These are phyloP conservation scores for Pyrenopolyporus hunteri DNA, from an alignment of 495 filamentous ascomycete species.

Conservation along the genomic window DNA sequence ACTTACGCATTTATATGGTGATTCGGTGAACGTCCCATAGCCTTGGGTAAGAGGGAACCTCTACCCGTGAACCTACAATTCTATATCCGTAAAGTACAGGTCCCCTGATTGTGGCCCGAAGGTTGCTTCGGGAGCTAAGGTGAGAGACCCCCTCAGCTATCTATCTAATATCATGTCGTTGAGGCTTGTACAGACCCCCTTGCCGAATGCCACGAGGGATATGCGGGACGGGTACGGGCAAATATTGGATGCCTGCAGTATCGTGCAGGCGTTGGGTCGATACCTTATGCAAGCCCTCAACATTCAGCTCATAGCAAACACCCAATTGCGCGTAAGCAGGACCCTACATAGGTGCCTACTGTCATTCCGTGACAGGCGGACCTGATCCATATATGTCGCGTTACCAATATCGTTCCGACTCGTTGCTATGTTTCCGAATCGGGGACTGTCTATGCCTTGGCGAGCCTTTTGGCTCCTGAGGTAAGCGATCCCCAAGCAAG, in stretches of 20 bases:
- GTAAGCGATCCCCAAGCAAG: not conserved
- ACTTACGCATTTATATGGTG: not conserved
- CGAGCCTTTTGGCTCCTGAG: not conserved
- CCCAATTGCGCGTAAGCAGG: not conserved
- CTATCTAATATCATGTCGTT: not conserved
- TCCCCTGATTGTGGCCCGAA: too few relatives aligned
- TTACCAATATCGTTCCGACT: not conserved
- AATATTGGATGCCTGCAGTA: constrained; percentile 24
- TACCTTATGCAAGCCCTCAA: not conserved
- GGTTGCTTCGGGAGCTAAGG: not conserved
- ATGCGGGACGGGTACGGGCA: not conserved
- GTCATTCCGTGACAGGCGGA: constrained; percentile 1
- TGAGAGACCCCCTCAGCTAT: too few relatives aligned
- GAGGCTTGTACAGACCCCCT: not conserved
- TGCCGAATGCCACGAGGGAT: constrained; percentile 8
- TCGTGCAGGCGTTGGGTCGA: constrained; percentile 7
- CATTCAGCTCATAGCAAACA: constrained; percentile 15
- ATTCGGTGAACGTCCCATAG: not conserved
- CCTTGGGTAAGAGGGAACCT: not conserved
- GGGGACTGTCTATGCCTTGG: not conserved
- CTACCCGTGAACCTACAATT: not conserved
- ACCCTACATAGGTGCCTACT: not conserved
- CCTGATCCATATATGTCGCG: not conserved
- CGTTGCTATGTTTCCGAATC: constrained; percentile 4
- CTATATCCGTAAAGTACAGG: too few relatives aligned